Evolutionary conservation across 805 yeast species (phyloP).

Genomic region (Groenewaldozyma salmanticensis): DNA sequence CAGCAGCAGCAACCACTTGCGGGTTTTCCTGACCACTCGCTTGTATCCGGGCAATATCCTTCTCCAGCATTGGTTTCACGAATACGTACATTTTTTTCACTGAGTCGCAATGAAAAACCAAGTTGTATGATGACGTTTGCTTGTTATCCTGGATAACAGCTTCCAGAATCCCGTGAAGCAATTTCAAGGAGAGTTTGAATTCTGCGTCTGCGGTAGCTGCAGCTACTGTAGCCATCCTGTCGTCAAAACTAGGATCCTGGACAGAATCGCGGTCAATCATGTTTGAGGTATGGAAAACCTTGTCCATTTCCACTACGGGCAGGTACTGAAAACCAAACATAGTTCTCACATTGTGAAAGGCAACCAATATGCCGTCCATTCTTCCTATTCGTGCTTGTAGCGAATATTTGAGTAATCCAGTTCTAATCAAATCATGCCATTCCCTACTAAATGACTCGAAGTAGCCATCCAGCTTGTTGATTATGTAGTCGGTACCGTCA

Average conservation of each 20-base stretch:
- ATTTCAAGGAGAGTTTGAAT: constrained; percentile 47
- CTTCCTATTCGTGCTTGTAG: constrained; percentile 90
- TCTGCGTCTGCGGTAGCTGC: constrained; percentile 55
- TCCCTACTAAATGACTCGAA: constrained; percentile 82
- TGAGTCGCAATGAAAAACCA: constrained; percentile 16
- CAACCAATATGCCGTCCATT: constrained; percentile 94
- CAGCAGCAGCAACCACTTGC: not conserved
- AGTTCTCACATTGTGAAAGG: constrained; percentile 73
- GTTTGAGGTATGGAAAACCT: constrained; percentile 36
- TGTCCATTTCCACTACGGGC: constrained; percentile 65
- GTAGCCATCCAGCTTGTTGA: constrained; percentile 49
- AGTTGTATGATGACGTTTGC: constrained; percentile 25
- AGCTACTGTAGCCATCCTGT: constrained; percentile 26
- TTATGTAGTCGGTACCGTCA: constrained; percentile 57
- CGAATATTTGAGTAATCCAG: constrained; percentile 74
- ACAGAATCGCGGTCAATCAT: constrained; percentile 2
- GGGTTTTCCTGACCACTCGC: constrained; percentile 3
- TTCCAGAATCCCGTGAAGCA: constrained; percentile 41
- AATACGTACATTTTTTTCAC: constrained; percentile 21
- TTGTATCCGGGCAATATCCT: constrained; percentile 19
- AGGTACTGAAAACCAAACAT: constrained; percentile 88
- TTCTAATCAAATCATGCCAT: constrained; percentile 58
- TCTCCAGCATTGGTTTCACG: constrained; percentile 22
- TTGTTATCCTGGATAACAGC: constrained; percentile 27
- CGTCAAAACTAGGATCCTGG: constrained; percentile 7